phyloP scores from a whole-genome alignment of 495 filamentous ascomycete species.

The Hypomontagnella monticulosa region DNA sequence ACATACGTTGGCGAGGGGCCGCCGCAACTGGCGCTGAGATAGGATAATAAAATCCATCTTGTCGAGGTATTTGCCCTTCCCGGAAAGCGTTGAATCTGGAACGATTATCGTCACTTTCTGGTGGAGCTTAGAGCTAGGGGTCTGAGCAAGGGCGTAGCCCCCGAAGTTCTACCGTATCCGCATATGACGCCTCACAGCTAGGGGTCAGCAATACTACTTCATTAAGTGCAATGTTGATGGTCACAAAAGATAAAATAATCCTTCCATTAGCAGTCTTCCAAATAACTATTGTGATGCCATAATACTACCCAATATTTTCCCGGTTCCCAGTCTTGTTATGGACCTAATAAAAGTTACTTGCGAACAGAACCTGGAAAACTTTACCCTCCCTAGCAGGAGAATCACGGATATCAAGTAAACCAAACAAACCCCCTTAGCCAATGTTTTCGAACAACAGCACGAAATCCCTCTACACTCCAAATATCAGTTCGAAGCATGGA shows the following conservation, averaged over 20 bases:
- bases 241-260: no score
- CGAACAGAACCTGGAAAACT: conserved; percentile 7
- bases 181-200: background rate
- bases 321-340: no score
- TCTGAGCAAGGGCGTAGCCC: background rate
- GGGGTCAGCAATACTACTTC: background rate
- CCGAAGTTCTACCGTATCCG: conserved; percentile 9
- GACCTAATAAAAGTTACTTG: conserved; percentile 8
- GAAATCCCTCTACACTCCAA: no score
- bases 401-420: conserved; percentile 10
- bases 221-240: no score
- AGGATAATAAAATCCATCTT: conserved; percentile 39
- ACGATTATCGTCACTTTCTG: conserved; percentile 28
- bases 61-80: background rate
- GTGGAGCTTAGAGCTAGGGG: conserved; percentile 5
- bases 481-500: no score
- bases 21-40: conserved; percentile 27
- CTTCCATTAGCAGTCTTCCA: no score
- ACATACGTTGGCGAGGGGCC: conserved; percentile 47
- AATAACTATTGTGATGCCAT: no score
- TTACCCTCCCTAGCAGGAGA: background rate
- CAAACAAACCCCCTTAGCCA: background rate
- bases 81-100: conserved; percentile 1
- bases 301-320: no score
- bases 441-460: no score